phyloP scores from a whole-genome alignment of 2,329 filamentous ascomycete species.

The Bipolaris gigantea region DNA sequence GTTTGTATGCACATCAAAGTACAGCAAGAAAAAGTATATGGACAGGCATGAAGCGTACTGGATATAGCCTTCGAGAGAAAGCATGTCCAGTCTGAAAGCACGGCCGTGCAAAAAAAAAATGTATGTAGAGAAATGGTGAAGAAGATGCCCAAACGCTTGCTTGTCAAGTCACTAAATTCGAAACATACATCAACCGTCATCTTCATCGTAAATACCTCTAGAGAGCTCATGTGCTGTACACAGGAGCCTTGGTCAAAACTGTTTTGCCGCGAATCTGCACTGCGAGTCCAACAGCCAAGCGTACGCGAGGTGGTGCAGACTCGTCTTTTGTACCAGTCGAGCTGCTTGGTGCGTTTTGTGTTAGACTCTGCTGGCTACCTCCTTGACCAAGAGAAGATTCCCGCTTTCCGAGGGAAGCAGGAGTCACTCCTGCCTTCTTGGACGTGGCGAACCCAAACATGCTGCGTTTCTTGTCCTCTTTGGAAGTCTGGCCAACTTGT shows the following conservation, averaged over 20 bases:
- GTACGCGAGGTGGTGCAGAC: slow-evolving; percentile 47
- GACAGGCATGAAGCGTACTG: slow-evolving; percentile 7
- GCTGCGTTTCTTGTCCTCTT: slow-evolving; percentile 42
- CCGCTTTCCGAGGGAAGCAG: slow-evolving; percentile 44
- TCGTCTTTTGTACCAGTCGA: slow-evolving; percentile 46
- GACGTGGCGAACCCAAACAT: slow-evolving; percentile 51
- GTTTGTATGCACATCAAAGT: slow-evolving; percentile 35
- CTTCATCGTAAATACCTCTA: background rate
- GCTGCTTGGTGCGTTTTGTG: slow-evolving; percentile 45
- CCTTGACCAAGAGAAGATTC: slow-evolving; percentile 44
- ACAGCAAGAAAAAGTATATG: slow-evolving; percentile 15
- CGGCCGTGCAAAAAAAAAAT: slow-evolving; percentile 5
- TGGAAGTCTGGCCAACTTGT: slow-evolving; percentile 30
- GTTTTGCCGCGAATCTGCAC: slow-evolving; percentile 54
- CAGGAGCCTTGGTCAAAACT: slow-evolving; percentile 54
- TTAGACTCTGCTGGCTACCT: slow-evolving; percentile 42
- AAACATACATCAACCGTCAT: slow-evolving; percentile 5
- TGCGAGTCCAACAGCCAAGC: slow-evolving; percentile 52
- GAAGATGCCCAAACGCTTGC: slow-evolving; percentile 11
- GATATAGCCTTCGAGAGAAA: slow-evolving; percentile 24
- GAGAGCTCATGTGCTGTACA: slow-evolving; percentile 44
- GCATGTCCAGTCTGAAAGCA: slow-evolving; percentile 10
- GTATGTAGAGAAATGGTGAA: slow-evolving; percentile 16
- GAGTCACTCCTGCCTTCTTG: slow-evolving; percentile 40
- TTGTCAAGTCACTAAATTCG: slow-evolving; percentile 24